phyloP scores from a whole-genome alignment of 305 asterid species.

The Ajuga reptans region DNA sequence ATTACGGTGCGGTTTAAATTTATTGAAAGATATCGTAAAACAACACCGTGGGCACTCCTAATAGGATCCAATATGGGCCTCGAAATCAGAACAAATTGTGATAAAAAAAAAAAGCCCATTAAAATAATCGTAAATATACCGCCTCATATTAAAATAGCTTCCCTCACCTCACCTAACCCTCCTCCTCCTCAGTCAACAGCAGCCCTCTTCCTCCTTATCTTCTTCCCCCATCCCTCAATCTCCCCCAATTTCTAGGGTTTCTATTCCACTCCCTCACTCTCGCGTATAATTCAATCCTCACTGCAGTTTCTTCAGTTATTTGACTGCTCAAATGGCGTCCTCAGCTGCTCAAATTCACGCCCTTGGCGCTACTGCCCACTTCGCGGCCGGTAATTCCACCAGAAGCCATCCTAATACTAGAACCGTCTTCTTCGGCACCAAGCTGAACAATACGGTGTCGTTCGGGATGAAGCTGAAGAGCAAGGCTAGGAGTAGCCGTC shows the following conservation, averaged over 20 bases:
- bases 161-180: constrained; percentile 29
- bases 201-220: constrained; percentile 20
- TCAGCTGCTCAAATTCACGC: constrained; percentile 66
- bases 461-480: constrained; percentile 41
- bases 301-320: not conserved
- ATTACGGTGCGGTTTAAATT: no score
- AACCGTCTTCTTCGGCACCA: constrained; percentile 50
- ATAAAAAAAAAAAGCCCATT: not conserved
- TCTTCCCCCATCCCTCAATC: constrained; percentile 7
- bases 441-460: constrained; percentile 26
- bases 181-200: not conserved
- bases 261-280: not conserved
- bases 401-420: constrained; percentile 15
- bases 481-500: constrained; percentile 24
- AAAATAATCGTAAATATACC: not conserved
- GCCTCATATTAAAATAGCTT: not conserved
- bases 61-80: no score
- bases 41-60: no score
- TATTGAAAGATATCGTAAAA: no score
- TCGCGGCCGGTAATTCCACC: constrained; percentile 22
- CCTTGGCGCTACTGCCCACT: constrained; percentile 41
- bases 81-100: not conserved
- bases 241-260: constrained; percentile 22
- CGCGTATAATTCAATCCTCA: not conserved
- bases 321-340: constrained; percentile 32